Percentiles rank a stretch among this genome's conserved stretches.
Conservation (phyloP, 495 filamentous ascomycete species). For the Trichoderma erinaceum region DNA sequence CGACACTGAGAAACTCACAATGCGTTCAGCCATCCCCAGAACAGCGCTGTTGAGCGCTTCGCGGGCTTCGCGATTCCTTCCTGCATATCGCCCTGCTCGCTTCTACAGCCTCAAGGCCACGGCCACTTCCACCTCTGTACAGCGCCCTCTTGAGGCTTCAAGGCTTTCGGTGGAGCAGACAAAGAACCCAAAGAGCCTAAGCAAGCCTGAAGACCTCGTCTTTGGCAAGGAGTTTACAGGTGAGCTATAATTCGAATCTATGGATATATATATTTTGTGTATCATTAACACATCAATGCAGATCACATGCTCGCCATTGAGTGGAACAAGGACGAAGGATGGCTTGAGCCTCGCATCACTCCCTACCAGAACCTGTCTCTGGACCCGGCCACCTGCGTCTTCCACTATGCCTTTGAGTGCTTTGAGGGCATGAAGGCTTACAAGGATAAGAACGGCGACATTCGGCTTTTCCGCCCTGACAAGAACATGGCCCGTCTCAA, state of each 20-base stretch:
- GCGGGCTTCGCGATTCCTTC: conserved; percentile 23
- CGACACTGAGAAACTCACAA: neutral
- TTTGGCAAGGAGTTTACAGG: conserved; percentile 88
- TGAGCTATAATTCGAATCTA: conserved; percentile 30
- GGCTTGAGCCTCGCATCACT: conserved; percentile 72
- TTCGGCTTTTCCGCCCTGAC: conserved; percentile 88
- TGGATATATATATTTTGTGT: neutral
- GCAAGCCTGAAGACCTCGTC: conserved; percentile 69
- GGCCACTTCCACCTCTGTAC: conserved; percentile 45
- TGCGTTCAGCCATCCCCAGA: conserved; percentile 5
- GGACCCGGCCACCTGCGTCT: conserved; percentile 92
- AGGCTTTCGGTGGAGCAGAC: conserved; percentile 70
- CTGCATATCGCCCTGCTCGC: conserved; percentile 28
- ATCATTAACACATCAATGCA: conserved; percentile 27
- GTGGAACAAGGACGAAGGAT: conserved; percentile 74
- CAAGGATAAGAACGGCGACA: conserved; percentile 64
- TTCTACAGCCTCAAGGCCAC: conserved; percentile 55
- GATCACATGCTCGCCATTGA: conserved; percentile 97
- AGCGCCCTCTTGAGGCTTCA: conserved; percentile 60
- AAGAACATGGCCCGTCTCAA: conserved; percentile 95
- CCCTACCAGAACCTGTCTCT: conserved; percentile 96
- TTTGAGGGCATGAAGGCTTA: conserved; percentile 99
- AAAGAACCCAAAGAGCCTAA: conserved; percentile 64
- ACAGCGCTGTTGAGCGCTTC: conserved; percentile 13
- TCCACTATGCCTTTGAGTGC: conserved; percentile 95